Conservation (phyloP, 2,329 filamentous ascomycete genomes). For the Penicillium fuscoglaucum region DNA sequence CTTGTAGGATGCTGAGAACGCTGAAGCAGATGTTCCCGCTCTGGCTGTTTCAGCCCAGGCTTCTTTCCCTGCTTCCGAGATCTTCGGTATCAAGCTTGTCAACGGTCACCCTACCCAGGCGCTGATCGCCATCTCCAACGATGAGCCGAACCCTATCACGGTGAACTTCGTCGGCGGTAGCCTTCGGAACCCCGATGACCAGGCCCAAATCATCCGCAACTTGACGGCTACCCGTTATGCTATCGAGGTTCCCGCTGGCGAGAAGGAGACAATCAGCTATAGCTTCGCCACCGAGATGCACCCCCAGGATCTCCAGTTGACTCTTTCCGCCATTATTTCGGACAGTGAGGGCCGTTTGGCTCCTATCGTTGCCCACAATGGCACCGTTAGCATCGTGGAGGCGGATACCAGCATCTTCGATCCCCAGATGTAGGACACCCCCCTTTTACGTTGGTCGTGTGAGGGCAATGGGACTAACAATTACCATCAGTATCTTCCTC, state of each 20-base stretch:
- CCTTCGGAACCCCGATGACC: conserved; percentile 61
- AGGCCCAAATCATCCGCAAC: conserved; percentile 72
- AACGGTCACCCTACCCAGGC: conserved; percentile 86
- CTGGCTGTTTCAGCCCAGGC: conserved; percentile 57
- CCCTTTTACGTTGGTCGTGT: conserved; percentile 1
- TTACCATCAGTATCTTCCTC: conserved; percentile 77
- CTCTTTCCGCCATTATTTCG: conserved; percentile 72
- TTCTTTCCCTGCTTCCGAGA: conserved; percentile 67
- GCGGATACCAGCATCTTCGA: conserved; percentile 89
- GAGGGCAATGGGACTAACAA: conserved; percentile 19
- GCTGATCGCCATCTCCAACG: conserved; percentile 78
- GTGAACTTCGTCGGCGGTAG: conserved; percentile 76
- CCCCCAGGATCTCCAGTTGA: conserved; percentile 81
- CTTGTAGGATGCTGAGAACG: conserved; percentile 58
- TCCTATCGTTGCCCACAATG: conserved; percentile 77
- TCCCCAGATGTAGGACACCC: conserved; percentile 79
- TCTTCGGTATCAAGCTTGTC: conserved; percentile 93
- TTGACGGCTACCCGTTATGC: conserved; percentile 75
- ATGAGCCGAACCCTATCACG: conserved; percentile 72
- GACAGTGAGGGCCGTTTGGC: conserved; percentile 67
- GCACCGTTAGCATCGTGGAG: conserved; percentile 83
- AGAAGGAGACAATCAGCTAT: conserved; percentile 75
- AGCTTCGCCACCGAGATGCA: conserved; percentile 88
- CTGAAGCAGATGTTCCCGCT: conserved; percentile 63
- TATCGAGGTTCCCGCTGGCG: conserved; percentile 70